Percentiles rank a stretch among this genome's conserved stretches.
phyloP scores from a whole-genome alignment of 257 asterid genomes.

The Forsythia viridissima region DNA sequence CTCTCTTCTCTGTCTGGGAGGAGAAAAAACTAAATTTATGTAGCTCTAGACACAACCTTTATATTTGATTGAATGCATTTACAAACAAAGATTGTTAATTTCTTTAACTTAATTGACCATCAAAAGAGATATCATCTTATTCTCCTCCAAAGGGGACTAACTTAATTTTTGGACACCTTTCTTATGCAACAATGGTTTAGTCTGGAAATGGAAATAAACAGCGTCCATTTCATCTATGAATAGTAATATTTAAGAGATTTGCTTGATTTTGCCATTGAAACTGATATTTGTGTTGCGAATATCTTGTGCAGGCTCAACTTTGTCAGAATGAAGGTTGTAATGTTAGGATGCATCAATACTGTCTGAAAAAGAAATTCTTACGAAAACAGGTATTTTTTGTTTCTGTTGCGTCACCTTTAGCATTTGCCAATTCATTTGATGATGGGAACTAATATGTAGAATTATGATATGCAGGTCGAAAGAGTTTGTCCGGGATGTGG shows the following conservation, averaged over 20 bases:
- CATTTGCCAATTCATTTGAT: not conserved
- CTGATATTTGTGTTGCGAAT: conserved; percentile 10
- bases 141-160: not conserved
- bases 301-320: conserved; percentile 55
- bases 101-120: not conserved
- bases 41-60: too few species aligned
- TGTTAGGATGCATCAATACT: conserved; percentile 66
- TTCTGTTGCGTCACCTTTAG: not conserved
- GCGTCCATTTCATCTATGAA: too few species aligned
- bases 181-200: not conserved
- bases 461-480: conserved; percentile 40
- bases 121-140: not conserved
- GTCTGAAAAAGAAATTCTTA: conserved; percentile 70
- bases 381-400: conserved; percentile 52
- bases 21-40: not conserved
- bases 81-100: not conserved
- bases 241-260: not conserved
- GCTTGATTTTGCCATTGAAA: conserved; percentile 14
- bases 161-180: not conserved
- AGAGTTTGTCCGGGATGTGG: conserved; percentile 75
- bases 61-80: too few species aligned
- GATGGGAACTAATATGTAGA: conserved; percentile 7
- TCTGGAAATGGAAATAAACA: too few species aligned
- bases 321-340: conserved; percentile 76
- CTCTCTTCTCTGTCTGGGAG: not conserved